Evolutionary conservation across 306 rosid genomes (phyloP).

Genomic region (Gynostemma pentaphyllum): DNA sequence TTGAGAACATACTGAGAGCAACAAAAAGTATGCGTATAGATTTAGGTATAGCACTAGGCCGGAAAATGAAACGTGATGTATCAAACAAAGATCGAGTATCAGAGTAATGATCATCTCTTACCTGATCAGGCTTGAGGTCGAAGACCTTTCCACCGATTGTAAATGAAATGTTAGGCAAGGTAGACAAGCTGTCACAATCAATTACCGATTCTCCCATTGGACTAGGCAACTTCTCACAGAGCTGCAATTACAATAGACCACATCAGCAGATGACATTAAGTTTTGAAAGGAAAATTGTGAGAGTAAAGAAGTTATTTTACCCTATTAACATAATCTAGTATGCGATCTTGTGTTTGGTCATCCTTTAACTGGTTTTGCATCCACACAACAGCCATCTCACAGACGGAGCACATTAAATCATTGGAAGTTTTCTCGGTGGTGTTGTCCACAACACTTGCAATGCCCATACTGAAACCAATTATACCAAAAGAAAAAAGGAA

Average conservation of each 20-base stretch:
- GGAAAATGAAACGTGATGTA: background rate
- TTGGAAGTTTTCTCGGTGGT: slow-evolving; percentile 16
- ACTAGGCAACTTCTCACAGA: slow-evolving; percentile 55
- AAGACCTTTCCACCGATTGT: slow-evolving; percentile 50
- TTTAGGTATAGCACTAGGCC: background rate
- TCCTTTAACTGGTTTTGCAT: slow-evolving; percentile 48
- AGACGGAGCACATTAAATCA: slow-evolving; percentile 30
- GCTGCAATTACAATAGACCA: slow-evolving; percentile 24
- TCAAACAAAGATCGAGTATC: background rate
- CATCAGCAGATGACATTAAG: background rate
- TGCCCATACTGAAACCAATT: background rate
- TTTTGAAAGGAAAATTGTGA: background rate
- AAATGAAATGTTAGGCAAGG: slow-evolving; percentile 45
- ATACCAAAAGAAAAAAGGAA: background rate
- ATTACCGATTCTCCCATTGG: slow-evolving; percentile 66
- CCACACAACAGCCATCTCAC: slow-evolving; percentile 69
- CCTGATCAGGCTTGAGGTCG: slow-evolving; percentile 53
- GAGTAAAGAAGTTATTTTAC: slow-evolving; percentile 17
- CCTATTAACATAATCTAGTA: slow-evolving; percentile 41
- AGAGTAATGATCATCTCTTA: slow-evolving; percentile 2
- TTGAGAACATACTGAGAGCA: slow-evolving; percentile 43
- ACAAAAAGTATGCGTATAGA: background rate
- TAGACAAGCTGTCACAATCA: slow-evolving; percentile 43
- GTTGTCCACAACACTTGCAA: slow-evolving; percentile 41
- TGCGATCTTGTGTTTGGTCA: slow-evolving; percentile 44